phyloP scores from a whole-genome alignment of 2,329 filamentous ascomycete genomes.

The Cladorrhinum sp. region DNA sequence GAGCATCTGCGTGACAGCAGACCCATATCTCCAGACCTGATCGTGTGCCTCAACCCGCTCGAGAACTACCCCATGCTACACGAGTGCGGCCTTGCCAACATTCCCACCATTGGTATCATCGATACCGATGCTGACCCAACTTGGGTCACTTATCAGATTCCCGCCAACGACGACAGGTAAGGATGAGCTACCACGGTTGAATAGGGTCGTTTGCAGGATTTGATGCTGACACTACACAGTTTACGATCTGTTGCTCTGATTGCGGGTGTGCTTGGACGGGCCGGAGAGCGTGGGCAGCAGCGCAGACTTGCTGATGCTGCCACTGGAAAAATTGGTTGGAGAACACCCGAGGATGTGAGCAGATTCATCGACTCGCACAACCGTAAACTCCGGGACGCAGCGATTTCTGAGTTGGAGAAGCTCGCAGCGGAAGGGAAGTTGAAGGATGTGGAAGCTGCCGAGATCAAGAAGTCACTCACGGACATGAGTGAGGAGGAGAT shows the following conservation, averaged over 20 bases:
- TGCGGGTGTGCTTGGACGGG: conserved; percentile 78
- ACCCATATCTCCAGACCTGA: conserved; percentile 79
- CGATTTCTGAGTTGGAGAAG: not conserved
- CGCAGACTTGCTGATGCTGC: conserved; percentile 62
- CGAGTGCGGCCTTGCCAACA: conserved; percentile 82
- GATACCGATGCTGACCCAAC: conserved; percentile 92
- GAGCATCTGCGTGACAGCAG: conserved; percentile 60
- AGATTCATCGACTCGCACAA: conserved; percentile 3
- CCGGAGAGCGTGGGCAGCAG: conserved; percentile 73
- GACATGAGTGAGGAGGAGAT: conserved; percentile 19
- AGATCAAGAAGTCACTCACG: conserved; percentile 1
- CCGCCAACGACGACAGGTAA: conserved; percentile 92
- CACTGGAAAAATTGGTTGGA: conserved; percentile 62
- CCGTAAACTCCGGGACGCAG: not conserved
- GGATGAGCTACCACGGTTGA: conserved; percentile 25
- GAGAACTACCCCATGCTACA: conserved; percentile 90
- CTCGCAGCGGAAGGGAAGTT: not conserved
- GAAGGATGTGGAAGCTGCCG: not conserved
- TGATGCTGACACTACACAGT: conserved; percentile 45
- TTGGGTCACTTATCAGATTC: conserved; percentile 94
- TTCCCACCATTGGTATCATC: conserved; percentile 91
- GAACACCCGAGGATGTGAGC: conserved; percentile 43
- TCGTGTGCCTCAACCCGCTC: conserved; percentile 86
- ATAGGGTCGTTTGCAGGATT: not conserved
- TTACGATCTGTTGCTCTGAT: conserved; percentile 78